Evolutionary conservation across 2,329 filamentous ascomycete genomes (phyloP), one percentile per base, ranked within the genome.

Genomic region (Ascochyta viciae-villosae): DNA sequence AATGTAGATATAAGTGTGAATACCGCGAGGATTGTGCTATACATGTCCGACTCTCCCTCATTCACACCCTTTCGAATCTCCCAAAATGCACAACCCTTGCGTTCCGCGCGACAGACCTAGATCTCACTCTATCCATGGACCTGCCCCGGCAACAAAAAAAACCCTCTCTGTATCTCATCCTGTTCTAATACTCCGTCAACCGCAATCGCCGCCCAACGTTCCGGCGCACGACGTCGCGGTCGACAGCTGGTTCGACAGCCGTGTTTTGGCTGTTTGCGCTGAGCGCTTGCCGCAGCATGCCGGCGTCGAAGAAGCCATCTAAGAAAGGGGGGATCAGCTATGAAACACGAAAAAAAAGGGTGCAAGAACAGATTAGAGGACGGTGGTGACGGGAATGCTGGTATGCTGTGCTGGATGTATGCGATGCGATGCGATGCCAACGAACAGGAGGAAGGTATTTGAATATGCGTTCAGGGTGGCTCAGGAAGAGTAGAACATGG

Each of bases 251-350:
- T 31, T 78, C 81, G 53, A 58, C 64, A 29, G 86, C 82, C 15
- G 84, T 83, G 43, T 58, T 51, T 37, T 60, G 61, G 45, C 89
- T 84, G 46, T 89, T 85, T 2, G 88, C 89, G 73, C 93, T 93
- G 54, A 96, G 85, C 1, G 92, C 92, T 74, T 96, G 91, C 23
- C 95, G 82, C 5, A 97, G 85, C 92, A 97, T 96, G 13, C 94
- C 94, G 0, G 94, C 92, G 74, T 98, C 94, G 78, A 98, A 98
- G 82, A 98, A 97, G 29, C 94, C 94, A 81, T 97, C 93, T 96
- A 72, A 50, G 58, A 60, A 63, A 61, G 12, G 59, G 44, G 75
- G 67, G 75, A 77, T 66, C 60, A 72, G 65, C 57, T 63, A 66
- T 40, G 33, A 45, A 48, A 44, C n/a, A 60, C 13, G 37, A 49